phyloP scores from a whole-genome alignment of 331 rosid genomes.

The Arachis monticola region DNA sequence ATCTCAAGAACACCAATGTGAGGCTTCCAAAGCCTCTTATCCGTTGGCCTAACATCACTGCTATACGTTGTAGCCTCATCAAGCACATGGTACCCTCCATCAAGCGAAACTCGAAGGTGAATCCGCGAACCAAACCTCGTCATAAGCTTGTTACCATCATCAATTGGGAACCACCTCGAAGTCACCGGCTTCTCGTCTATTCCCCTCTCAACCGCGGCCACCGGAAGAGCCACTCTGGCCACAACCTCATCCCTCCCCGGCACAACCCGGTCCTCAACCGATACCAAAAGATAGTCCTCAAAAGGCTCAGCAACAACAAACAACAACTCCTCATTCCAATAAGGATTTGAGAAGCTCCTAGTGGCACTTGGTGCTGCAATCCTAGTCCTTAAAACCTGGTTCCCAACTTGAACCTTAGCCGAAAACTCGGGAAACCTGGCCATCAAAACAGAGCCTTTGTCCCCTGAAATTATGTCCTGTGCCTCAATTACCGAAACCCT shows the following conservation, averaged over 20 bases:
- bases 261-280: conserved; percentile 55
- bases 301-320: conserved; percentile 71
- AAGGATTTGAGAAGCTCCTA: conserved; percentile 63
- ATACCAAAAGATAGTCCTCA: conserved; percentile 58
- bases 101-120: conserved; percentile 61
- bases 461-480: conserved; percentile 59
- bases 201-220: conserved; percentile 53
- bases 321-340: conserved; percentile 63
- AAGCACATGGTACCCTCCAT: conserved; percentile 72
- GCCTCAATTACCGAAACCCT: conserved; percentile 60
- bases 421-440: conserved; percentile 62
- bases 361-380: conserved; percentile 45
- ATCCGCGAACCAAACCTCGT: conserved; percentile 61
- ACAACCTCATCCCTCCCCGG: conserved; percentile 57
- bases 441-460: conserved; percentile 47
- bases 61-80: conserved; percentile 73
- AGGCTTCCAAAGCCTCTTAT: conserved; percentile 67
- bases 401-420: conserved; percentile 58
- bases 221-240: conserved; percentile 54
- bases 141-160: conserved; percentile 54
- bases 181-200: conserved; percentile 54
- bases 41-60: conserved; percentile 69
- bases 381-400: conserved; percentile 59
- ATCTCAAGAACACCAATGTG: conserved; percentile 69
- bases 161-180: conserved; percentile 70